Conservation (phyloP, 192 early-diverging fungal genomes). For the Coemansia sp. region DNA sequence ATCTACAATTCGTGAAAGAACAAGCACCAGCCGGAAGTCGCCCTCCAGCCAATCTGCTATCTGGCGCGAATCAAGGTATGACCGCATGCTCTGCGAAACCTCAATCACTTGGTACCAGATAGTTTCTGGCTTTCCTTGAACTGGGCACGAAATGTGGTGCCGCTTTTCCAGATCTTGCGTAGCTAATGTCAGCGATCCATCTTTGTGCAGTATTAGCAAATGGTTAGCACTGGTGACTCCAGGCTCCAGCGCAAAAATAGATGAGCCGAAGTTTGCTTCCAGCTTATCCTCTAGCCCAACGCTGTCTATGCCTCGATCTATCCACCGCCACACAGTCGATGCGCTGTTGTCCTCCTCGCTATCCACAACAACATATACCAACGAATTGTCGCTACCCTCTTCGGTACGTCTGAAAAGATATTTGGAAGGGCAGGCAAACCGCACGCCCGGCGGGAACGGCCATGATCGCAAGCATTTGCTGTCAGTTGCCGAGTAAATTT, state of each 20-base stretch:
- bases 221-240: conserved; percentile 29
- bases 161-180: conserved; percentile 16
- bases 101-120: conserved; percentile 50
- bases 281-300: conserved; percentile 47
- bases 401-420: conserved; percentile 25
- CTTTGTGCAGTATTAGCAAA: conserved; percentile 33
- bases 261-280: conserved; percentile 6
- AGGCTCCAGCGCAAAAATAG: conserved; percentile 38
- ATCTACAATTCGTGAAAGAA: conserved; percentile 18
- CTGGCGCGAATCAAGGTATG: conserved; percentile 51
- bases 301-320: conserved; percentile 47
- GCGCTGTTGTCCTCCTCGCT: conserved; percentile 23
- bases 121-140: conserved; percentile 10
- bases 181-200: conserved; percentile 34
- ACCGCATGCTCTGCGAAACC: conserved; percentile 52
- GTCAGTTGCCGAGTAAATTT: conserved; percentile 45
- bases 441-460: conserved; percentile 45
- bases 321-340: conserved; percentile 49
- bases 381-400: conserved; percentile 14
- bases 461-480: conserved; percentile 54
- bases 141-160: conserved; percentile 10
- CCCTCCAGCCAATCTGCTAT: conserved; percentile 46
- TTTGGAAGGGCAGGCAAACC: conserved; percentile 52
- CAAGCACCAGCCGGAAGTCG: conserved; percentile 30
- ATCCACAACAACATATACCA: conserved; percentile 37